These are phyloP conservation scores for Neurospora discreta DNA, from an alignment of 495 filamentous ascomycete species.

Conservation along the genomic window DNA sequence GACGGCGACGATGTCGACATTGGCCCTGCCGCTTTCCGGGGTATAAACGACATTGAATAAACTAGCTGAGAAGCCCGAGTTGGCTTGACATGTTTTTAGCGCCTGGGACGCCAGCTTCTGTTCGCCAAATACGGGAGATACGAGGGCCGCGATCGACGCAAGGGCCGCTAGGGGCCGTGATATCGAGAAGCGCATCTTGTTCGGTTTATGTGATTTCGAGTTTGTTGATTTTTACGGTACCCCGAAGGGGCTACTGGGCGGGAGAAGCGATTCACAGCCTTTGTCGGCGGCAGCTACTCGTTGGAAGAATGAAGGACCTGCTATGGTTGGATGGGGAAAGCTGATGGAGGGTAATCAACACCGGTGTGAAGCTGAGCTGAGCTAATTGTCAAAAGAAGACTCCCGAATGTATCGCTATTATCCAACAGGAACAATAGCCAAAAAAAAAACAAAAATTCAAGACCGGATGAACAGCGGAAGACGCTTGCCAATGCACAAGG, in stretches of 20 bases:
- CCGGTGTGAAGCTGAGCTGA: not conserved
- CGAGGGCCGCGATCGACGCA: conserved; percentile 16
- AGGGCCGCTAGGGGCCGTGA: conserved; percentile 15
- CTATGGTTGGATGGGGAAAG: not conserved
- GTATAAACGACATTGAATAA: conserved; percentile 75
- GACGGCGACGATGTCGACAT: conserved; percentile 69
- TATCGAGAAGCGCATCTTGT: not conserved
- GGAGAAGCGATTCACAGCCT: not conserved
- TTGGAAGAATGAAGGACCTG: not conserved
- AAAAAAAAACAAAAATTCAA: no score
- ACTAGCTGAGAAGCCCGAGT: conserved; percentile 70
- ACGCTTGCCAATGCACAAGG: not conserved
- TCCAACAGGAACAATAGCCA: not conserved
- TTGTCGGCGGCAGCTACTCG: not conserved
- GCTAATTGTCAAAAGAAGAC: not conserved
- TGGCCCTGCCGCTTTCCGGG: conserved; percentile 59
- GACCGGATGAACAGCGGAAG: not conserved
- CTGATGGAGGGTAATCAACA: not conserved
- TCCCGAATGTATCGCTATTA: not conserved
- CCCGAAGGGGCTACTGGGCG: not conserved
- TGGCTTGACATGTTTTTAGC: conserved; percentile 64
- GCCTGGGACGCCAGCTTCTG: conserved; percentile 56
- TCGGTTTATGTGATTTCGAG: not conserved
- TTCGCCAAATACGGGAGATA: conserved; percentile 16
- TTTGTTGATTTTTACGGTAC: not conserved